Percentiles rank a stretch among this genome's conserved stretches.
These are phyloP conservation scores for Pseudogymnoascus sp. DNA, from an alignment of 2,329 filamentous ascomycete genomes.

Conservation along the genomic window DNA sequence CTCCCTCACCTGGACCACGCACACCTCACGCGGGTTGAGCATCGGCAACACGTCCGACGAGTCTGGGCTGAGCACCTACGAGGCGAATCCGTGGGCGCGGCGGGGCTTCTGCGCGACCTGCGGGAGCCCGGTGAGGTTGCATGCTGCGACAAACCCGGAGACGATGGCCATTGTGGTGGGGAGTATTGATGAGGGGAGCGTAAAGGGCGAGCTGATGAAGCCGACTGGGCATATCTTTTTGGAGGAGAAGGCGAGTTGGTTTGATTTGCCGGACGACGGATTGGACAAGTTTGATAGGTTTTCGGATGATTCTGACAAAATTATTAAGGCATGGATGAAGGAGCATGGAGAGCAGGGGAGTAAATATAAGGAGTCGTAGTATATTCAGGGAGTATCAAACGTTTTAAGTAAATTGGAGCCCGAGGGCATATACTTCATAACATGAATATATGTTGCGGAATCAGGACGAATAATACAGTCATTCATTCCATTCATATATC, in stretches of 20 bases:
- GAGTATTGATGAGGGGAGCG: conserved; percentile 34
- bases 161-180: conserved; percentile 32
- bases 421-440: background rate
- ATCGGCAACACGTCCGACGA: background rate
- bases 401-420: background rate
- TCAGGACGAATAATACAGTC: background rate
- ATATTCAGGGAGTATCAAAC: background rate
- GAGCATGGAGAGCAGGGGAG: background rate
- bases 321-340: conserved; percentile 24
- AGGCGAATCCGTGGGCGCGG: conserved; percentile 30
- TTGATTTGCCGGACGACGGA: conserved; percentile 32
- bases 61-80: conserved; percentile 28
- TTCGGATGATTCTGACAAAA: conserved; percentile 20
- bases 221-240: conserved; percentile 37
- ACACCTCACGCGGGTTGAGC: conserved; percentile 14
- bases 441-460: background rate
- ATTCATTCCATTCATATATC: conserved; percentile 6
- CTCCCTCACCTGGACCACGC: conserved; percentile 29
- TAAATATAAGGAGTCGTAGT: background rate
- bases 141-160: conserved; percentile 29
- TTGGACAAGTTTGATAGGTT: conserved; percentile 25
- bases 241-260: conserved; percentile 33
- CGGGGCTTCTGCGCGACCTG: conserved; percentile 38
- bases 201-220: conserved; percentile 27
- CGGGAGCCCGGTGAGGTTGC: conserved; percentile 39